Evolutionary conservation across 2,329 filamentous ascomycete species (phyloP), one percentile per base, ranked within the genome.

Genomic region (Paracoccidioides lutzii): DNA sequence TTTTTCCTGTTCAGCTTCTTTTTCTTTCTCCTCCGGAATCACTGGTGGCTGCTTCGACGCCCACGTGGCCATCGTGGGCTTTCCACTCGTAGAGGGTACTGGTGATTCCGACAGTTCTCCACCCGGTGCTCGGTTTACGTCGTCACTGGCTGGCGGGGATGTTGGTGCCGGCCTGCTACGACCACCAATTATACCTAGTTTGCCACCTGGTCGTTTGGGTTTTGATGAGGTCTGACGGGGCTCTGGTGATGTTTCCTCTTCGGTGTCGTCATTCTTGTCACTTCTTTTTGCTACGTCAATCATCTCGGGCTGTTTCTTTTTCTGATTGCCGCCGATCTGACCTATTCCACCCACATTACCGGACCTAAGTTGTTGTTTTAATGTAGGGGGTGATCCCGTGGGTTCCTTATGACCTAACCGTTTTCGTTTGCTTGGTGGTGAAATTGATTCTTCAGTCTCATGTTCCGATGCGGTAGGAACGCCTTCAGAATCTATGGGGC

Each of bases 171-270:
- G 22, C 22, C 40, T 33, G 48, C 57, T 54, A 5, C 51, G 32
- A 42, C 59, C 58, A 6, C 71, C 69, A 54, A 73, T 70, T 40
- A 68, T 62, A 3, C 71, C 71, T 3, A 74, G 60, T 49, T 66
- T 69, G 12, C 55, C 62, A 10, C 55, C 62, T 59, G 28, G 53
- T 7, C 54, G 59, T 62, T 61, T 67, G 59, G 22, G 55, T 58
- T 51, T 50, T 1, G 55, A 59, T 49, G 54, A 30, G 54, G 15
- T 9, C 45, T 49, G 49, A 43, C n/a, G 35, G 55, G 12, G 32
- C n/a, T 8, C 38, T 48, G 53, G 46, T 53, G 60, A 44, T 55
- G 55, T 38, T 33, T 46, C 42, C 15, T 52, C 41, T 40, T 58
- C 53, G n/a, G 55, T 53, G 5, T 54, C 57, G 12, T 58, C 61